Conservation (phyloP, 2,329 filamentous ascomycete species). For the Botrytis medusae region DNA sequence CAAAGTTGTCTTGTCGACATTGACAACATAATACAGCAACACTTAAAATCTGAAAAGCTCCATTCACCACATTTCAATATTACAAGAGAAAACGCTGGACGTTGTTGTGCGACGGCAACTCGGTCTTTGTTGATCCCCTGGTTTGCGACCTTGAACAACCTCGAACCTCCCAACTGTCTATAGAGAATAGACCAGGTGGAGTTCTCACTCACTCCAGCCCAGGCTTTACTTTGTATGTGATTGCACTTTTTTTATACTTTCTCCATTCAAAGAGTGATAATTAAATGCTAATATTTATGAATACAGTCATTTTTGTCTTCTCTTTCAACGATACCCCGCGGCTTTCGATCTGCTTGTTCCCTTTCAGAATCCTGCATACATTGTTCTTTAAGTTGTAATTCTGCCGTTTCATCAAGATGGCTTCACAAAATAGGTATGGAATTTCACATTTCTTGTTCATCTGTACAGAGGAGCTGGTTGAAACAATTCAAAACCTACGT, state of each 20-base stretch:
- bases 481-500: slow-evolving; percentile 3
- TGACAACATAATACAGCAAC: slow-evolving; percentile 1
- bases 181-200: slow-evolving; percentile 9
- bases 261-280: not conserved
- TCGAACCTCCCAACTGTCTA: not conserved
- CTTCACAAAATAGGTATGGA: slow-evolving; percentile 39
- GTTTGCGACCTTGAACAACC: slow-evolving; percentile 7
- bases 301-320: slow-evolving; percentile 22
- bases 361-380: slow-evolving; percentile 19
- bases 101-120: slow-evolving; percentile 12
- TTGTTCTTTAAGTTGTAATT: slow-evolving; percentile 26
- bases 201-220: not conserved
- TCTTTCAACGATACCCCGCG: slow-evolving; percentile 37
- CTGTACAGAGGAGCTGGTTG: slow-evolving; percentile 29
- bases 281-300: slow-evolving; percentile 9
- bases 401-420: slow-evolving; percentile 33
- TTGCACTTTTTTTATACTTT: not conserved
- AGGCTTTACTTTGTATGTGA: slow-evolving; percentile 19
- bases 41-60: not conserved
- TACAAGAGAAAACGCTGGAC: slow-evolving; percentile 10
- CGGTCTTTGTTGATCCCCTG: not conserved
- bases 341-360: slow-evolving; percentile 24
- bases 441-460: slow-evolving; percentile 16
- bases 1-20: not conserved
- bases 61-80: not conserved